phyloP scores from a whole-genome alignment of 768 basidiomycete species.

The Suillus decipiens region DNA sequence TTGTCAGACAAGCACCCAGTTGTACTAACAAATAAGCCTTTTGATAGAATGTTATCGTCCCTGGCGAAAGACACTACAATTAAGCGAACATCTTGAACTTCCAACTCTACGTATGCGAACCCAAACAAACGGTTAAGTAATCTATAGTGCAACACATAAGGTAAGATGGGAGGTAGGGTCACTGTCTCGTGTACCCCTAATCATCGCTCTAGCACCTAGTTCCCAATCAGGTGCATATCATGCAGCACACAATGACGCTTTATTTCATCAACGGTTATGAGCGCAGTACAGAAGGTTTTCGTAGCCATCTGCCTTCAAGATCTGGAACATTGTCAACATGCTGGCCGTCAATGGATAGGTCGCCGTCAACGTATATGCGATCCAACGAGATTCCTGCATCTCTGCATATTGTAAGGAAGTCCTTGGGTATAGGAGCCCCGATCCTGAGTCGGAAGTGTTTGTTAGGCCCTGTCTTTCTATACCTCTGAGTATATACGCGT shows the following conservation, averaged over 20 bases:
- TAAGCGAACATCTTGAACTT: background rate
- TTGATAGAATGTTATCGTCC: background rate
- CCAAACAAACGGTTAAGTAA: background rate
- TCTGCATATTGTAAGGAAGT: constrained; percentile 54
- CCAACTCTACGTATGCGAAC: background rate
- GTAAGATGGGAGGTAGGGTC: background rate
- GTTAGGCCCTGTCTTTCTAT: constrained; percentile 41
- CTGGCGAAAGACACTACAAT: background rate
- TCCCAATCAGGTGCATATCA: constrained; percentile 1
- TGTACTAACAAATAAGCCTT: background rate
- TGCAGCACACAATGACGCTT: constrained; percentile 5
- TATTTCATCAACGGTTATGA: background rate
- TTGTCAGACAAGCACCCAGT: background rate
- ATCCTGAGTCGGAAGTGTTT: constrained; percentile 55
- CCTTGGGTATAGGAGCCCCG: constrained; percentile 56
- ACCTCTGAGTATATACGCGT: constrained; percentile 44
- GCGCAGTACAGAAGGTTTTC: background rate
- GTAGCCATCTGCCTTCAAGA: constrained; percentile 40
- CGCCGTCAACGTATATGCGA: constrained; percentile 40
- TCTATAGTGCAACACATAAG: background rate
- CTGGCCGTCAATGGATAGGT: constrained; percentile 47
- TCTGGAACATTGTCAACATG: constrained; percentile 38
- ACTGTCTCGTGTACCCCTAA: background rate
- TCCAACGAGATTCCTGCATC: constrained; percentile 46
- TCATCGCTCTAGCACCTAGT: background rate